Base-by-base conservation (phyloP, 169 alveolate species). In the Cryptosporidium felis region DNA sequence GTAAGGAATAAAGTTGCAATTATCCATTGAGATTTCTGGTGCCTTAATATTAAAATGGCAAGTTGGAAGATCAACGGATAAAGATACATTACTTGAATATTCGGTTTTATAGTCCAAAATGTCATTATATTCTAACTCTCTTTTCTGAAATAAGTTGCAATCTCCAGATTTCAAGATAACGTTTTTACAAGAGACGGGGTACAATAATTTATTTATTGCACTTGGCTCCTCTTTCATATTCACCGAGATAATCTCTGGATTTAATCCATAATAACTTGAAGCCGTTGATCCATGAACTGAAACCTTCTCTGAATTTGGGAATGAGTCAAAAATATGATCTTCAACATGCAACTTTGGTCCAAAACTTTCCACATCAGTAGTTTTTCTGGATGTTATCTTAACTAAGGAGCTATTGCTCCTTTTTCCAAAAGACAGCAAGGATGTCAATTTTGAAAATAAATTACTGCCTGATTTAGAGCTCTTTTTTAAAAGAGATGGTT, bases 91-190 rank as follows among this genome's bases (percentile, higher is more conserved):
- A 1, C 74, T 59, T 18, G 74, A 49, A 53, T 36, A 53, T 38
- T 74, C 85, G 16, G 85, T 38, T 40, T 67, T 74, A 58, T 74
- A 74, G 46, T 74, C 85, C 8, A 74, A 41, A 23, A 74, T 53
- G 56, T 74, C 85, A 49, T 67, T 56, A 16, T 74, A 74, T 21
- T 74, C 61, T 8, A 74, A 34, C 28, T 74, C 74, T 34, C 26
- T 49, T 18, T 74, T 36, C 23, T 74, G 46, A 56, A 74, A 74
- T 30, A 65, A 28, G 26, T 65, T 65, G 21, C 81, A 65, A 10
- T 46, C 38, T 21, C 21, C 36, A 14, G 34, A 26, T 6, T 47
- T 45, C 12, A 62, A 47, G 1, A 53, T 5, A 1, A 41, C 14
- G n/a, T n/a, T n/a, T n/a, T n/a, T n/a, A n/a, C n/a, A n/a, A n/a